phyloP scores from a whole-genome alignment of 169 alveolate species.

The Eimeria tenella region DNA sequence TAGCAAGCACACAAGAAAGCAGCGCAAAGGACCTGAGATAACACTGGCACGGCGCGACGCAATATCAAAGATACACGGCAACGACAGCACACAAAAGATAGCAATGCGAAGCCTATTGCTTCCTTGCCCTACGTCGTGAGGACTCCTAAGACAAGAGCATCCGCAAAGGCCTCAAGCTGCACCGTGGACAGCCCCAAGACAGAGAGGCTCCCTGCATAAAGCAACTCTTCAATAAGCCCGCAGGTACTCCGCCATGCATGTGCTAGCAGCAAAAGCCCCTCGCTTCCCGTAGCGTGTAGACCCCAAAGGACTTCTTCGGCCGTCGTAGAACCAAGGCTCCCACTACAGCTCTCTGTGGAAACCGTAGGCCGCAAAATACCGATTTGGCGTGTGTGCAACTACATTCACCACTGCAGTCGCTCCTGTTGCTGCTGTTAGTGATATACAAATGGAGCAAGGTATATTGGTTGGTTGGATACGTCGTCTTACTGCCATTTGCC shows the following conservation, averaged over 20 bases:
- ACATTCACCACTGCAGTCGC: background rate
- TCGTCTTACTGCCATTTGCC: background rate
- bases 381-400: background rate
- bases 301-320: slow-evolving; percentile 17
- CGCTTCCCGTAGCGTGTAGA: background rate
- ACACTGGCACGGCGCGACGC: background rate
- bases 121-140: slow-evolving; percentile 21
- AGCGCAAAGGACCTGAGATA: too few relatives aligned
- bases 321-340: background rate
- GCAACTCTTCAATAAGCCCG: background rate
- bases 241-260: slow-evolving; percentile 55
- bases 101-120: background rate
- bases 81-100: background rate
- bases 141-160: slow-evolving; percentile 32
- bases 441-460: background rate
- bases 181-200: background rate
- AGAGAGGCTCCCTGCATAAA: background rate
- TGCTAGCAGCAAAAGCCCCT: background rate
- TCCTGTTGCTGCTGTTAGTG: background rate
- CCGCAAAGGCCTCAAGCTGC: slow-evolving; percentile 19
- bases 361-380: background rate
- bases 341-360: background rate
- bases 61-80: too few relatives aligned
- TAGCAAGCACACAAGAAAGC: too few relatives aligned
- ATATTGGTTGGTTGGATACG: background rate